Percentiles rank a stretch among this genome's conserved stretches.
phyloP scores from a whole-genome alignment of 2,329 filamentous ascomycete species.

The Pseudogymnoascus sp. region DNA sequence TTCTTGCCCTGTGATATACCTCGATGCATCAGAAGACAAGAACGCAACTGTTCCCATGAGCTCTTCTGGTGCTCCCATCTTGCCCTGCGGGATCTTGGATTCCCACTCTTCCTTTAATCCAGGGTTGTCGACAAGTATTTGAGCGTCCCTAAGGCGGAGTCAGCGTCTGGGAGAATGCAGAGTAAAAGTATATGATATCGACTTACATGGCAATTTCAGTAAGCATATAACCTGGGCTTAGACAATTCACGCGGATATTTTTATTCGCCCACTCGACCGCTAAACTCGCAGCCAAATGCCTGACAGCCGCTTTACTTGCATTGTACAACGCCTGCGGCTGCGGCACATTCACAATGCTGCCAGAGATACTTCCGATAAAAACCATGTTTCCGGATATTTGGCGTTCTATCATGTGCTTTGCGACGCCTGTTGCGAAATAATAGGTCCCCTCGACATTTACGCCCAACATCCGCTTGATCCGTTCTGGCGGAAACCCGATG shows the following conservation, averaged over 20 bases:
- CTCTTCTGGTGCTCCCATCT: slow-evolving; percentile 87
- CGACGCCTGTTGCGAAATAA: slow-evolving; percentile 74
- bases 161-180: slow-evolving; percentile 9
- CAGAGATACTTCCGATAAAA: slow-evolving; percentile 93
- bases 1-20: slow-evolving; percentile 51
- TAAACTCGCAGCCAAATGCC: slow-evolving; percentile 77
- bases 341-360: slow-evolving; percentile 82
- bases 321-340: slow-evolving; percentile 94
- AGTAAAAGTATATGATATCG: slow-evolving; percentile 42
- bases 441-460: slow-evolving; percentile 94
- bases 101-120: slow-evolving; percentile 87
- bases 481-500: slow-evolving; percentile 80
- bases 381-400: slow-evolving; percentile 77
- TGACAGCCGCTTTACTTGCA: slow-evolving; percentile 82
- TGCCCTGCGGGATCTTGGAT: slow-evolving; percentile 81
- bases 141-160: slow-evolving; percentile 46
- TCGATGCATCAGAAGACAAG: slow-evolving; percentile 48
- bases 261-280: slow-evolving; percentile 90
- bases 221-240: slow-evolving; percentile 93
- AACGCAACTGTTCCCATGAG: slow-evolving; percentile 78
- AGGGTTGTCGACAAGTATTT: slow-evolving; percentile 89
- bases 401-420: slow-evolving; percentile 79
- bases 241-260: slow-evolving; percentile 88
- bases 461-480: slow-evolving; percentile 86
- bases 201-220: slow-evolving; percentile 51